Evolutionary conservation across 2,329 filamentous ascomycete genomes (phyloP).

Genomic region (Trematosphaeria pertusa): DNA sequence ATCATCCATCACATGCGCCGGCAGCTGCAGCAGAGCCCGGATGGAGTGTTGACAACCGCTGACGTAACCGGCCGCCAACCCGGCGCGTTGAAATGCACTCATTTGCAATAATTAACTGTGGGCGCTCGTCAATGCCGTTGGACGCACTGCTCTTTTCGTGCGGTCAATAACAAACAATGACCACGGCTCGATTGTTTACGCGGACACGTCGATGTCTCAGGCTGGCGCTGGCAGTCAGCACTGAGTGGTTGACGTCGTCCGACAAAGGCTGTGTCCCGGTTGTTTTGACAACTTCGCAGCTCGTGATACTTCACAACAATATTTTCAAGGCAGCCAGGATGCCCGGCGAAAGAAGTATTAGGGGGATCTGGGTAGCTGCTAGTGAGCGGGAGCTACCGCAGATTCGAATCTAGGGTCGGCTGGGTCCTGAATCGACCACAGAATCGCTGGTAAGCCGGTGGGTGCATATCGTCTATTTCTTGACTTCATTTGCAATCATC

Average conservation of each 20-base stretch:
- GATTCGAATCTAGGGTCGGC: too few species aligned
- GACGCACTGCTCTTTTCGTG: background rate
- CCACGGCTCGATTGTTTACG: background rate
- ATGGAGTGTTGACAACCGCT: background rate
- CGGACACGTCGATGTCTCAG: background rate
- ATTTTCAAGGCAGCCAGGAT: too few species aligned
- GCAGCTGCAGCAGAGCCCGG: conserved; percentile 1
- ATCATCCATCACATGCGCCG: background rate
- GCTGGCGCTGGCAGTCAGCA: background rate
- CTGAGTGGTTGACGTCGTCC: background rate
- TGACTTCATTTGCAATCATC: too few species aligned
- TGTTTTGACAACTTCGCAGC: too few species aligned
- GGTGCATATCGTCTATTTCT: too few species aligned
- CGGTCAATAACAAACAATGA: background rate
- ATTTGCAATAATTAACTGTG: conserved; percentile 4
- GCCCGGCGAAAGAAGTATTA: background rate
- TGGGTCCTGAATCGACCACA: too few species aligned
- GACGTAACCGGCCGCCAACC: background rate
- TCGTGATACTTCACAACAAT: too few species aligned
- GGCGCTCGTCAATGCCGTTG: background rate
- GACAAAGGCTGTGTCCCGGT: background rate
- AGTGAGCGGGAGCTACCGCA: conserved; percentile 23
- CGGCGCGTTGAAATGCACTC: background rate
- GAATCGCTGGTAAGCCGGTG: too few species aligned
- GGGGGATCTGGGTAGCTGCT: conserved; percentile 20